Evolutionary conservation across 1,139 yeast species (phyloP).

Genomic region (Pichia sp.): DNA sequence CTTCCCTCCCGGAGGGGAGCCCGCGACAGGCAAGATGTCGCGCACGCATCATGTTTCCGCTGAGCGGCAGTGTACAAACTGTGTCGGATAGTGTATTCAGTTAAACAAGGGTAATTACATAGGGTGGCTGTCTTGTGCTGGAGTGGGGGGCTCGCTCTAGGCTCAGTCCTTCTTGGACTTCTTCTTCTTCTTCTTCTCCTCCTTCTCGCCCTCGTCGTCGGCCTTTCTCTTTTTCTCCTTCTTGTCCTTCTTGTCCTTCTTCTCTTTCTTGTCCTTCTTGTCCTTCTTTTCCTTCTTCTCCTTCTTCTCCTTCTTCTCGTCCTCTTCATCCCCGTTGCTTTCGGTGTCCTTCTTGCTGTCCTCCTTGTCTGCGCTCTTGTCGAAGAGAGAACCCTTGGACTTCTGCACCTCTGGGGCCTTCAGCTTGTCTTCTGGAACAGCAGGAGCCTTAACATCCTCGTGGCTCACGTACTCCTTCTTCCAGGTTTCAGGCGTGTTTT

Average conservation of each 20-base stretch:
- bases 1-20: background rate
- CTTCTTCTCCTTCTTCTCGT: slow-evolving; percentile 54
- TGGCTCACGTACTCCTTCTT: slow-evolving; percentile 80
- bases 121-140: too few relatives aligned
- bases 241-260: slow-evolving; percentile 54
- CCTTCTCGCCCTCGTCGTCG: slow-evolving; percentile 17
- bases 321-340: slow-evolving; percentile 48
- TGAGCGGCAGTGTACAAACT: background rate
- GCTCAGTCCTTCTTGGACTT: slow-evolving; percentile 42
- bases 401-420: slow-evolving; percentile 42
- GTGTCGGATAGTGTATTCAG: background rate
- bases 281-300: slow-evolving; percentile 56
- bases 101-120: background rate
- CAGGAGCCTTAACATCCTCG: slow-evolving; percentile 56
- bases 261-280: slow-evolving; percentile 42
- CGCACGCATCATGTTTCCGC: background rate
- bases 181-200: slow-evolving; percentile 34
- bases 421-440: slow-evolving; percentile 34
- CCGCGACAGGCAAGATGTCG: background rate
- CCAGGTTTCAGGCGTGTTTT: slow-evolving; percentile 92
- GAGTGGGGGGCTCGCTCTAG: too few relatives aligned
- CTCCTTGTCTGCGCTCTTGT: slow-evolving; percentile 23
- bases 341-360: slow-evolving; percentile 31
- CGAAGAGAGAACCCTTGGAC: slow-evolving; percentile 44
- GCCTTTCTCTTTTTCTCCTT: slow-evolving; percentile 43